A percentile compares a stretch with the other conserved stretches of the same genome.
Conservation (phyloP, 177 flowering plant genomes). For the Vitis hybrid region DNA sequence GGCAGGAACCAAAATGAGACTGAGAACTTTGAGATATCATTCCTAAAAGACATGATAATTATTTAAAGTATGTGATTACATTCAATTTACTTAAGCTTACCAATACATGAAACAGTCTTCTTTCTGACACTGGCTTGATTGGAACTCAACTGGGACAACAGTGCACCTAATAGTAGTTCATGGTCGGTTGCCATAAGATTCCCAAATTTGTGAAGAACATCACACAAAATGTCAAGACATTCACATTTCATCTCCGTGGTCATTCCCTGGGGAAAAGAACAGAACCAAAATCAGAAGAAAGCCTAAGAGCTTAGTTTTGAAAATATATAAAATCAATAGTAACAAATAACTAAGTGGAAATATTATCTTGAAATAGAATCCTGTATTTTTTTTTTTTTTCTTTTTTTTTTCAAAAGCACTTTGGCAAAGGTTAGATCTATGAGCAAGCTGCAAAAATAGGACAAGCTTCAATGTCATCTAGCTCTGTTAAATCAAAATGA, state of each 20-base stretch:
- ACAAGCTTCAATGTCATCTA: too few relatives aligned
- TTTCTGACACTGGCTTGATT: constrained; percentile 89
- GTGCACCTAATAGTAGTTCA: constrained; percentile 60
- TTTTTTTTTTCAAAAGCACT: too few relatives aligned
- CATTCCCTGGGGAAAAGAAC: constrained; percentile 55
- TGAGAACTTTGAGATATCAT: too few relatives aligned
- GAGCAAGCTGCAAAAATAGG: too few relatives aligned
- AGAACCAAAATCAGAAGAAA: constrained; percentile 1
- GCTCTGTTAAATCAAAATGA: too few relatives aligned
- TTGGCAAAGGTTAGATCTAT: too few relatives aligned
- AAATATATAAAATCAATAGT: background rate
- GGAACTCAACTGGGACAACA: constrained; percentile 76
- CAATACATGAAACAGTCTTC: constrained; percentile 85
- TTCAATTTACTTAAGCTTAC: constrained; percentile 41
- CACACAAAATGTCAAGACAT: constrained; percentile 94
- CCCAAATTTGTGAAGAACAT: constrained; percentile 92
- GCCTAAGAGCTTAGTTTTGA: background rate
- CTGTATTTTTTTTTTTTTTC: too few relatives aligned
- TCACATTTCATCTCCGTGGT: constrained; percentile 88
- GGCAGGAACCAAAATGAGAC: too few relatives aligned
- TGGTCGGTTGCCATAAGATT: constrained; percentile 80
- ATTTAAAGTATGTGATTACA: background rate
- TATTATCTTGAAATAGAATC: too few relatives aligned
- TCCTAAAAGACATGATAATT: too few relatives aligned
- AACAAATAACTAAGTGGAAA: background rate